A percentile compares a stretch with the other conserved stretches of the same genome.
These are phyloP conservation scores for Taphrina wiesneri DNA, from an alignment of 1,139 yeast species.

Conservation along the genomic window DNA sequence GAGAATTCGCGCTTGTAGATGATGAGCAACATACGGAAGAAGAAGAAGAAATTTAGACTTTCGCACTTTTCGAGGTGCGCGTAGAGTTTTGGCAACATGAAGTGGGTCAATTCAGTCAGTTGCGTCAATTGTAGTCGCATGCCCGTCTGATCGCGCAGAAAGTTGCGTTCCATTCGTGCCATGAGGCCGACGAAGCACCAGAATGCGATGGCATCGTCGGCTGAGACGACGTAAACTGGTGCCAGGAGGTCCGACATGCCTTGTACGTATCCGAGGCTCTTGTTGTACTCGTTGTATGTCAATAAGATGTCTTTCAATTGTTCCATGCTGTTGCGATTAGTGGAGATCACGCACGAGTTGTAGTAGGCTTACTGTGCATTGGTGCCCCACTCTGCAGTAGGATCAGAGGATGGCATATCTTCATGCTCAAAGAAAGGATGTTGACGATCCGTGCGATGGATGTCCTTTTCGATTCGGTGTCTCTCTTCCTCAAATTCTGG, in stretches of 20 bases:
- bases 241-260: constrained; percentile 95
- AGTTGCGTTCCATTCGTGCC: constrained; percentile 91
- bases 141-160: constrained; percentile 86
- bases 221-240: constrained; percentile 74
- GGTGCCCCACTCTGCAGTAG: constrained; percentile 48
- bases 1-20: constrained; percentile 93
- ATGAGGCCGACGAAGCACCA: constrained; percentile 88
- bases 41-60: constrained; percentile 84
- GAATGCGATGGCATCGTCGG: constrained; percentile 78
- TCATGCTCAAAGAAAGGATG: constrained; percentile 62
- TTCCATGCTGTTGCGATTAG: constrained; percentile 66
- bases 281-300: constrained; percentile 82
- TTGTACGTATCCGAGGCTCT: constrained; percentile 88
- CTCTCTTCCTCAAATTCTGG: constrained; percentile 79
- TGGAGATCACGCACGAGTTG: background rate
- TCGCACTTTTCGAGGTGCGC: constrained; percentile 83
- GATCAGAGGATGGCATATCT: constrained; percentile 55
- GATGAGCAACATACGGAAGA: constrained; percentile 88
- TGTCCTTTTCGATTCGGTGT: constrained; percentile 88
- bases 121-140: constrained; percentile 86
- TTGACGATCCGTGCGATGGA: constrained; percentile 84
- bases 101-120: constrained; percentile 76
- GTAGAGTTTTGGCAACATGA: constrained; percentile 83
- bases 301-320: constrained; percentile 74
- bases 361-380: constrained; percentile 22